Base-by-base conservation (phyloP, 2,329 filamentous ascomycete genomes). In the Penicillium concentricum region DNA sequence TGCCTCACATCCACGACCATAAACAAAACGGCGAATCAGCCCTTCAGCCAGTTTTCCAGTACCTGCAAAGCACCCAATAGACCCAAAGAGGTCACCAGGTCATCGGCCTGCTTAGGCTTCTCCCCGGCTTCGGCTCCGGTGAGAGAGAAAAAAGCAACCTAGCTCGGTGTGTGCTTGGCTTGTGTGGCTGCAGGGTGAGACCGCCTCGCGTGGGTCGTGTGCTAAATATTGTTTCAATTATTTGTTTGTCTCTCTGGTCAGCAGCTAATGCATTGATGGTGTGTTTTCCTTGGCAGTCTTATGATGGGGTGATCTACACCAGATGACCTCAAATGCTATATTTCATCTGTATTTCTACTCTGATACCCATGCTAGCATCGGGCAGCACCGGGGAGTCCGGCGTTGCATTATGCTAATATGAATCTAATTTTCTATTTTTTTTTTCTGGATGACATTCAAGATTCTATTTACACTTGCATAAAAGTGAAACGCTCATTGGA, bases 1-100 rank as follows among this genome's bases (percentile, higher is more conserved):
- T 70, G 5, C 74, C 74, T 2, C 74, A 77, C 62, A 55, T 74
- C 48, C 62, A 64, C 16, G 73, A 76, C 30, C 71, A 66, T 46
- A 66, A 67, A 37, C 61, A 67, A 45, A 56, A 63, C 16, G 72
- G 72, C 16, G 63, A 68, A 43, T 22, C 56, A 2, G 66, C 57
- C 16, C 59, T 74, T 39, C 67, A 69, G 24, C 62, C 66, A 16
- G 53, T 74, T 41, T 64, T 72, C n/a, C 64, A 66, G 44, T 62
- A 63, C 32, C 54, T 72, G 53, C 62, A 63, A 38, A 42, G 37
- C 16, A 41, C 20, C 15, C 51, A 48, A 32, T 54, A 24, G 20
- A 9, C 26, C 6, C n/a, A 32, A 18, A 38, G 26, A 34, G 10
- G 20, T 34, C 34, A 47, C 22, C 51, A 18, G 47, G 49, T 57